Evolutionary conservation across 192 early-diverging fungal species (phyloP).

Genomic region (Coemansia guatemalensis): DNA sequence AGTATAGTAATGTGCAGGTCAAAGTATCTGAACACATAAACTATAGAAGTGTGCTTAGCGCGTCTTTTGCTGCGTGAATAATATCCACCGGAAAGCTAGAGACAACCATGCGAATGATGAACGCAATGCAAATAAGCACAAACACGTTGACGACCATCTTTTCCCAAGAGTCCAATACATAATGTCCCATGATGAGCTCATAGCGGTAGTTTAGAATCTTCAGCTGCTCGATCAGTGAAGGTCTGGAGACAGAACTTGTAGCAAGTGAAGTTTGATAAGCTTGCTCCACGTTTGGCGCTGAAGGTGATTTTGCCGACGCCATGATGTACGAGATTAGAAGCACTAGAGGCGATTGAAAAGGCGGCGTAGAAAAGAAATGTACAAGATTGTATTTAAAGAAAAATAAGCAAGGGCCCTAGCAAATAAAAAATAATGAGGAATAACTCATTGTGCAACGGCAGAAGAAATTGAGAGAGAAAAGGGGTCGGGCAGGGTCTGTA

Average conservation of each 20-base stretch:
- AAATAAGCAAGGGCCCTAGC: not conserved
- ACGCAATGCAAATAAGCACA: slow-evolving; percentile 12
- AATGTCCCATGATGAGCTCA: slow-evolving; percentile 80
- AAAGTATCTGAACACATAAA: not conserved
- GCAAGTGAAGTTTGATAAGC: not conserved
- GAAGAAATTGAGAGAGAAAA: not conserved
- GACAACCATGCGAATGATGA: slow-evolving; percentile 21
- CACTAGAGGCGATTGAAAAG: not conserved
- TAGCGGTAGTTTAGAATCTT: slow-evolving; percentile 74
- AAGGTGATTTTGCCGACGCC: not conserved
- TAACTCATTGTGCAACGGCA: not conserved
- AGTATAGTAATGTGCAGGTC: not conserved
- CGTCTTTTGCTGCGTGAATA: not conserved
- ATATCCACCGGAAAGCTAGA: slow-evolving; percentile 15
- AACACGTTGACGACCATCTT: slow-evolving; percentile 66
- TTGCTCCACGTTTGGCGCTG: not conserved
- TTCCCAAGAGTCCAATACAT: slow-evolving; percentile 93
- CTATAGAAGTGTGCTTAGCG: not conserved
- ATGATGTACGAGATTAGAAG: not conserved
- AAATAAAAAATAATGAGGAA: not conserved
- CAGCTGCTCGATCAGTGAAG: slow-evolving; percentile 18
- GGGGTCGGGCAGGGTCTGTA: not conserved
- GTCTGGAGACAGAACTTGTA: not conserved
- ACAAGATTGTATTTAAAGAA: not conserved
- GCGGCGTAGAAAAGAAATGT: not conserved